phyloP scores from a whole-genome alignment of 192 early-diverging fungal species.

The Backusella westeae region DNA sequence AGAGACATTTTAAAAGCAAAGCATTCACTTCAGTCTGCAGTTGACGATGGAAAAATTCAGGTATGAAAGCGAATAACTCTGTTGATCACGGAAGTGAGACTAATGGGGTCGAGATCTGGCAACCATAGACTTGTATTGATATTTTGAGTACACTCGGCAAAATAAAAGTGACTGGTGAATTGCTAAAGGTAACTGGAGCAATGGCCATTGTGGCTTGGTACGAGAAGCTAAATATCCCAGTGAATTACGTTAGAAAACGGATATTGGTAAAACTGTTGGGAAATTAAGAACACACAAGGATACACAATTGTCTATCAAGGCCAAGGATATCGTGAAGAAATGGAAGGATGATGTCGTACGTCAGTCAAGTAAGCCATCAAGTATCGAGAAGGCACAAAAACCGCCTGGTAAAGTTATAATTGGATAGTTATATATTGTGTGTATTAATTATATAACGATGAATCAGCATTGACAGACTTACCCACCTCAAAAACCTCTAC shows the following conservation, averaged over 20 bases:
- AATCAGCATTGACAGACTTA: not conserved
- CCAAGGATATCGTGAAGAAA: conserved; percentile 73
- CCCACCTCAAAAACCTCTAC: conserved; percentile 10
- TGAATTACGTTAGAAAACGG: conserved; percentile 56
- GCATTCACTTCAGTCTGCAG: conserved; percentile 17
- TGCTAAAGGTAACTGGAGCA: conserved; percentile 50
- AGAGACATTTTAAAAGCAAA: conserved; percentile 28
- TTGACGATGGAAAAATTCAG: conserved; percentile 12
- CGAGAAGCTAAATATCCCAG: not conserved
- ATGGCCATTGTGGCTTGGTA: not conserved
- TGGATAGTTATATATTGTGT: not conserved
- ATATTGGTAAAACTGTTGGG: conserved; percentile 76
- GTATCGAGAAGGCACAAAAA: not conserved
- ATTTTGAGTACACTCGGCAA: conserved; percentile 44
- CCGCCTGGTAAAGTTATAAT: not conserved
- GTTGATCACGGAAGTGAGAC: not conserved
- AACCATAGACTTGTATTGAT: conserved; percentile 19
- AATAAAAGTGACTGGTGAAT: conserved; percentile 46
- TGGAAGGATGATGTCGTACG: conserved; percentile 73
- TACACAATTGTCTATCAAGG: conserved; percentile 51
- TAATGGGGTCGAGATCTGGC: not conserved
- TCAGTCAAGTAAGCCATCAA: not conserved
- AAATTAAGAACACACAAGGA: conserved; percentile 67
- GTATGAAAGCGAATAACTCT: not conserved
- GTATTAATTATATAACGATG: not conserved